phyloP scores from a whole-genome alignment of 371 early-diverging fungal species.

The Coemansia sp. region DNA sequence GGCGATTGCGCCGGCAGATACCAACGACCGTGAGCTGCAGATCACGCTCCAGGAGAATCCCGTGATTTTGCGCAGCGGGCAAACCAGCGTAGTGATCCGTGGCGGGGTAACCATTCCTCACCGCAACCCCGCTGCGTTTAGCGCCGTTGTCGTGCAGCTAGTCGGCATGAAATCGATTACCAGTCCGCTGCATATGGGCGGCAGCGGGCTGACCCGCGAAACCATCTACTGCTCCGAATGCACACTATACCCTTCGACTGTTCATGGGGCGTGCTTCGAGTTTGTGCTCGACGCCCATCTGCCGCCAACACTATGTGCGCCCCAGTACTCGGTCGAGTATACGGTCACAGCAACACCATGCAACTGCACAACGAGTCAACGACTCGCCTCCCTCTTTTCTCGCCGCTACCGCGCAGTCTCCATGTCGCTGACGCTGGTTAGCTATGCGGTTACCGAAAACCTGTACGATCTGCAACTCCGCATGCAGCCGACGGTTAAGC shows the following conservation, averaged over 20 bases:
- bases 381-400: too few relatives aligned
- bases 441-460: too few relatives aligned
- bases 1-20: too few relatives aligned
- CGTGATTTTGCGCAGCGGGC: slow-evolving; percentile 1
- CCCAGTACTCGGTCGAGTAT: slow-evolving; percentile 15
- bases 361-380: too few relatives aligned
- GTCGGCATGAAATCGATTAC: not conserved
- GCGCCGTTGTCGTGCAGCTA: not conserved
- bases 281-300: not conserved
- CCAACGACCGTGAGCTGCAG: slow-evolving; percentile 1
- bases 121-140: not conserved
- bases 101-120: slow-evolving; percentile 1
- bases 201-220: not conserved
- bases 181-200: not conserved
- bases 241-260: not conserved
- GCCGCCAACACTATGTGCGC: slow-evolving; percentile 14
- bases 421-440: too few relatives aligned
- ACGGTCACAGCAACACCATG: too few relatives aligned
- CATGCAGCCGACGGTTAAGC: not conserved
- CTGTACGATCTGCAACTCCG: too few relatives aligned
- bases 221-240: not conserved
- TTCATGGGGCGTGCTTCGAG: slow-evolving; percentile 10
- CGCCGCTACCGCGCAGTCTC: too few relatives aligned
- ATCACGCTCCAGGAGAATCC: slow-evolving; percentile 13
- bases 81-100: not conserved